Conservation (phyloP, 2,329 filamentous ascomycete species). For the Microsporum ferrugineum region DNA sequence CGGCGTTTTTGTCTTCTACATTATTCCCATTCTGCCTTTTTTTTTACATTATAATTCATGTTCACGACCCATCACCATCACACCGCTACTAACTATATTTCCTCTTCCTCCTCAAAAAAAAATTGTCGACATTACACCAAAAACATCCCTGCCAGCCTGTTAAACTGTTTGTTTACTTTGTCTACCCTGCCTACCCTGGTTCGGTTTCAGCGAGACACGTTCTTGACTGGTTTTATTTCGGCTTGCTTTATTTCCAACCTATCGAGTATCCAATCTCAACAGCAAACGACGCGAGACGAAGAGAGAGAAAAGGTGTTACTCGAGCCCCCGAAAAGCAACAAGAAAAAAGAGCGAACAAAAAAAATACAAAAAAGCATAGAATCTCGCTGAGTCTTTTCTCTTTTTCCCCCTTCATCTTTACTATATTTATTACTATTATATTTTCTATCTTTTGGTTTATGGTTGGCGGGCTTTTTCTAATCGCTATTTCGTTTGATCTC, state of each 20-base stretch:
- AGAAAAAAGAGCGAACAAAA: not conserved
- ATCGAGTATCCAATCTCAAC: not conserved
- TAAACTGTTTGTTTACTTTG: not conserved
- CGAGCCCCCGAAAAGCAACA: not conserved
- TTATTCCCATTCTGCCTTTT: not conserved
- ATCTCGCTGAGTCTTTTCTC: not conserved
- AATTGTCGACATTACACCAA: not conserved
- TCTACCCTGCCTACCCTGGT: not conserved
- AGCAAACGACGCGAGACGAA: not conserved
- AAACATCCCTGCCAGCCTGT: not conserved
- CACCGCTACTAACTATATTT: not conserved
- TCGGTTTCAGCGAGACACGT: conserved; percentile 4
- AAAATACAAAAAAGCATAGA: not conserved
- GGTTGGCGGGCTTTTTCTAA: not conserved
- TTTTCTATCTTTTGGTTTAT: not conserved
- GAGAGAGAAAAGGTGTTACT: not conserved
- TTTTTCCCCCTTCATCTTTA: not conserved
- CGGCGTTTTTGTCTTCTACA: not conserved
- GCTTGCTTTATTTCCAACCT: not conserved
- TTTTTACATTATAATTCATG: not conserved
- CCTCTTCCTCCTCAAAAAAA: not conserved
- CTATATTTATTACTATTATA: not conserved
- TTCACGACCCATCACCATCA: not conserved
- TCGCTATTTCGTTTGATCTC: not conserved
- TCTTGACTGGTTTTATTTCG: conserved; percentile 1